phyloP scores from a whole-genome alignment of 2,329 filamentous ascomycete genomes.

The Alternaria arbusti region DNA sequence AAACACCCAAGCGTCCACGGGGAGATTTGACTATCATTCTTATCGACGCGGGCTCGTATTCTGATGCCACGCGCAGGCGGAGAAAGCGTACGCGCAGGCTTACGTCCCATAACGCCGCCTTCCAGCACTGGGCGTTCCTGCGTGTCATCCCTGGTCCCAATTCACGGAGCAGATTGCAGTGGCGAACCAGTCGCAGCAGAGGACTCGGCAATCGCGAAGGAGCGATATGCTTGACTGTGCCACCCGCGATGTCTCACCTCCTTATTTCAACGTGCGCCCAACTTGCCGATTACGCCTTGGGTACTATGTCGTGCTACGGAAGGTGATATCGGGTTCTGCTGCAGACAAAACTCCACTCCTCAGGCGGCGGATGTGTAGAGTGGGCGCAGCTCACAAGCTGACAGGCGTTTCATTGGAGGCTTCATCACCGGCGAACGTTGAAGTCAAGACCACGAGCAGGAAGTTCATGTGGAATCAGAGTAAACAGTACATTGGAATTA shows the following conservation, averaged over 20 bases:
- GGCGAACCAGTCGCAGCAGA: not conserved
- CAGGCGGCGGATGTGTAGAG: not conserved
- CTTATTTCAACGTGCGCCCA: not conserved
- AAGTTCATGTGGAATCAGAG: not conserved
- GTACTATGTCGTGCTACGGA: not conserved
- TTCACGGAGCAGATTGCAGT: not conserved
- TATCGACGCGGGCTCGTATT: not conserved
- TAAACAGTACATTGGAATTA: not conserved
- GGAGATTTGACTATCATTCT: not conserved
- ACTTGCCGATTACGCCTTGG: not conserved
- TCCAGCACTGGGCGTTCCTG: not conserved
- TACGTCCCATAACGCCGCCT: not conserved
- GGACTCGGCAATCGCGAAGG: not conserved
- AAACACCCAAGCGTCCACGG: not conserved
- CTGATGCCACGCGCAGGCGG: not conserved
- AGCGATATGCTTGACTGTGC: not conserved
- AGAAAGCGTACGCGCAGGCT: not conserved
- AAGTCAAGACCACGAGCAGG: not conserved
- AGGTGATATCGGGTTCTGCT: not conserved
- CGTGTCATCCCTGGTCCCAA: not conserved
- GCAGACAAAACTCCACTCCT: not conserved
- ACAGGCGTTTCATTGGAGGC: not conserved
- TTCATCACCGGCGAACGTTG: not conserved
- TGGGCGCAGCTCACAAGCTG: not conserved
- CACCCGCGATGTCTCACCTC: not conserved